Percentiles rank a stretch among this genome's conserved stretches.
phyloP scores from a whole-genome alignment of 306 rosid genomes.

The Cucurbita pepo region DNA sequence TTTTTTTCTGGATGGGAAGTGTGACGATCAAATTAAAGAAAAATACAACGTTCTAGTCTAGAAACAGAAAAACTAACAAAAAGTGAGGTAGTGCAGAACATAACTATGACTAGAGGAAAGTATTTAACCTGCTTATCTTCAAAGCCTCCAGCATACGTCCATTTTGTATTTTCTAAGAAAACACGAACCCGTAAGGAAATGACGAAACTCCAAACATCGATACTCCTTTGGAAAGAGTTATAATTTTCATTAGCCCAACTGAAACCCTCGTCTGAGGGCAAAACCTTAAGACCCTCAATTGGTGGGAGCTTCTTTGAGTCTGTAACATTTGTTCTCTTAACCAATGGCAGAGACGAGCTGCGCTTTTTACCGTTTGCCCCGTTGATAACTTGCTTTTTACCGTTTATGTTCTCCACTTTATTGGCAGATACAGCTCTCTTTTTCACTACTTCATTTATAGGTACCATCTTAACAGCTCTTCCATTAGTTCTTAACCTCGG shows the following conservation, averaged over 20 bases:
- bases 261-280: conserved; percentile 85
- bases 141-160: conserved; percentile 84
- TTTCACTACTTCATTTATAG: conserved; percentile 46
- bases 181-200: conserved; percentile 65
- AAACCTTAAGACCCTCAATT: conserved; percentile 54
- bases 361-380: conserved; percentile 46
- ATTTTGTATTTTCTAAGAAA: conserved; percentile 64
- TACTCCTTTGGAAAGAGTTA: conserved; percentile 61
- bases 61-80: background rate
- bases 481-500: conserved; percentile 48
- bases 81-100: background rate
- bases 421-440: conserved; percentile 23
- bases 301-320: conserved; percentile 45
- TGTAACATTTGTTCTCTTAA: conserved; percentile 20
- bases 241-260: conserved; percentile 94
- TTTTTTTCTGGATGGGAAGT: conserved; percentile 34
- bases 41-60: background rate
- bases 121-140: conserved; percentile 66
- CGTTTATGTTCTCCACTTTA: conserved; percentile 21
- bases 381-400: conserved; percentile 35
- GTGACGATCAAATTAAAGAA: background rate
- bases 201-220: conserved; percentile 90
- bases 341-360: conserved; percentile 17
- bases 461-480: conserved; percentile 69
- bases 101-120: conserved; percentile 2